phyloP scores from a whole-genome alignment of 1,284 basidiomycete genomes.

The Puccinia brachypodii region DNA sequence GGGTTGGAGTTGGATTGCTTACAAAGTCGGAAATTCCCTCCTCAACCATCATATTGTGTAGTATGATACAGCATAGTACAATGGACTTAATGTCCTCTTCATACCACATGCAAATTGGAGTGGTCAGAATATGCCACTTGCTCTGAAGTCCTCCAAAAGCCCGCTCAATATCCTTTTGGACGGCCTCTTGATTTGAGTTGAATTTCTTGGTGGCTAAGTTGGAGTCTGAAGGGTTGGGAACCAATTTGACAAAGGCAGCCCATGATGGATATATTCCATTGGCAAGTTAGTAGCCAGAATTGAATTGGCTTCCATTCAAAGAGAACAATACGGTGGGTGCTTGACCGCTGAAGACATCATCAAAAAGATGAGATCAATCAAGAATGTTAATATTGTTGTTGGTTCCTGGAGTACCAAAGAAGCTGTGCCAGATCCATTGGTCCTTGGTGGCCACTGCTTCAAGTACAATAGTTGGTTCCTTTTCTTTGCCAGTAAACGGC shows the following conservation, averaged over 20 bases:
- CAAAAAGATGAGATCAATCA: background rate
- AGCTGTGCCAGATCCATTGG: background rate
- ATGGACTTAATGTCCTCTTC: background rate
- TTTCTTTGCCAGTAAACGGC: background rate
- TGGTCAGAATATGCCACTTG: no score
- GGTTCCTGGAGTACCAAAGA: slow-evolving; percentile 10
- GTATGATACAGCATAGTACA: background rate
- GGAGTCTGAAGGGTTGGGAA: background rate
- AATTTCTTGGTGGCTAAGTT: no score
- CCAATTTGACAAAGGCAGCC: background rate
- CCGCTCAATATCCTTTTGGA: background rate
- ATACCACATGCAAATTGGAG: background rate
- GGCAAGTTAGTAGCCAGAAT: background rate
- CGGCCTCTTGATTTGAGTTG: background rate
- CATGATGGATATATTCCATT: slow-evolving; percentile 2
- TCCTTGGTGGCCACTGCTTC: background rate
- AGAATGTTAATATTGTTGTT: slow-evolving; percentile 11
- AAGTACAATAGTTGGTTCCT: slow-evolving; percentile 1
- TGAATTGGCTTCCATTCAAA: background rate
- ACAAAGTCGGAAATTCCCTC: background rate
- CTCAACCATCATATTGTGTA: slow-evolving; percentile 16
- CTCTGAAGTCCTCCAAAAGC: background rate
- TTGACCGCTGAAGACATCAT: background rate
- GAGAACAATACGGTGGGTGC: background rate
- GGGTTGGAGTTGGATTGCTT: background rate